Base-by-base conservation (phyloP, 495 filamentous ascomycete species). In the Penicillium diatomitis region DNA sequence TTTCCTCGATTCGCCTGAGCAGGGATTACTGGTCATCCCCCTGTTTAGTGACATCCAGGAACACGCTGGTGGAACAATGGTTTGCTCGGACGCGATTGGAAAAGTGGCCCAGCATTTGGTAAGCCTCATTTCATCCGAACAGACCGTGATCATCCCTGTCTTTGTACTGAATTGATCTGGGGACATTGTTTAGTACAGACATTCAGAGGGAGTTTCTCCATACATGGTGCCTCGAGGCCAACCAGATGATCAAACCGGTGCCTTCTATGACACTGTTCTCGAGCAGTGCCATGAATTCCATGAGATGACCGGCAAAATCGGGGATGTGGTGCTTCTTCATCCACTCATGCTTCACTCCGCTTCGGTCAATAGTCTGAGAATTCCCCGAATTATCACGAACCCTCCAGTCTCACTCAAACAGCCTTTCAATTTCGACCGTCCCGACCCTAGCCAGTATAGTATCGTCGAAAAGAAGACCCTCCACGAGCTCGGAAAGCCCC, bases 271-370 rank as follows among this genome's bases (percentile, higher is more conserved):
- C 29, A 52, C 68, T n/a, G 44, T 81, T 2, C 68, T 79, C 37
- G 60, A 63, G 40, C 56, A 71, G 9, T 71, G 76, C 47, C 60
- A 60, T 6, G 72, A 66, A 3, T 88, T 88, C 52, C 73, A 81
- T 36, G 83, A 89, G 62, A 82, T 78, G 38, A 82, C 78, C 3
- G 83, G 84, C 0, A 60, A 74, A 2, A 65, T 75, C 2, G 84
- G 85, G 9, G 85, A 88, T 54, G 82, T 87, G 10, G 78, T 80
- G 50, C 67, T 88, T 20, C 62, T 88, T 51, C 85, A 88, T 53
- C 83, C 84, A 40, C 65, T 87, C n/a, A 88, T 85, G 83, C 65
- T 85, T 49, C 83, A 88, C 64, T 79, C 76, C 5, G 76, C 79
- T 20, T 80, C 78, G 6, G 71, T 71, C 48, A 87, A 87, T 54